Conservation (phyloP, 73 alveolate genomes). For the Breviolum minutum region DNA sequence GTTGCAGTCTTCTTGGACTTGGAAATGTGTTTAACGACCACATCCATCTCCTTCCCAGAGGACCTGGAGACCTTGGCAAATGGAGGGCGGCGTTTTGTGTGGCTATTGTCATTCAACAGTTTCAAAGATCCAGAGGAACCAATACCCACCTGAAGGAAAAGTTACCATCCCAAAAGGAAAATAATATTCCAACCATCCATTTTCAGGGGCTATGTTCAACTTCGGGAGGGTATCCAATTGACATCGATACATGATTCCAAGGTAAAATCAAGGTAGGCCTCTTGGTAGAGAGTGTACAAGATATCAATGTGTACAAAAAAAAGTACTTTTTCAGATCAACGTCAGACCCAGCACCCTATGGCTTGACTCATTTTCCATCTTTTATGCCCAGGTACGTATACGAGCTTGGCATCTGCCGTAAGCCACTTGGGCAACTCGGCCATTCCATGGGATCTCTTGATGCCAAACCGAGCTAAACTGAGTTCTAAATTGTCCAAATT, state of each 20-base stretch:
- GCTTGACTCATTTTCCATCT: not conserved
- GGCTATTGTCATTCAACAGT: no score
- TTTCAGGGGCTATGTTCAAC: no score
- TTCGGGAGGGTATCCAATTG: no score
- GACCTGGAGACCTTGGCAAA: conserved; percentile 58
- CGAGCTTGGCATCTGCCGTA: conserved; percentile 73
- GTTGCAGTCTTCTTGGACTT: conserved; percentile 50
- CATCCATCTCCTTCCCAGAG: conserved; percentile 58
- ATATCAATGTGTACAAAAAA: no score
- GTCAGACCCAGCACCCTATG: not conserved
- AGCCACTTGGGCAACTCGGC: conserved; percentile 67
- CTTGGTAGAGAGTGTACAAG: no score
- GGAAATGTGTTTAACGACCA: conserved; percentile 75
- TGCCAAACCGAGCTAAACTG: not conserved
- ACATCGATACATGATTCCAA: not conserved
- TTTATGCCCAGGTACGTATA: not conserved
- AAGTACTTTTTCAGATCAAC: no score
- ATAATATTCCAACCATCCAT: no score
- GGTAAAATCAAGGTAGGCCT: not conserved
- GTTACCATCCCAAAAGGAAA: no score
- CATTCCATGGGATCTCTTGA: conserved; percentile 30
- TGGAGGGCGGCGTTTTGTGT: not conserved
- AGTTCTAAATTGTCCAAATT: no score
- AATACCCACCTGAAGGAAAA: no score
- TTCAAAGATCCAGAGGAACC: no score